Percentiles rank a stretch among this genome's conserved stretches.
phyloP scores from a whole-genome alignment of 1,284 basidiomycete genomes.

The Rhodofomes roseus region DNA sequence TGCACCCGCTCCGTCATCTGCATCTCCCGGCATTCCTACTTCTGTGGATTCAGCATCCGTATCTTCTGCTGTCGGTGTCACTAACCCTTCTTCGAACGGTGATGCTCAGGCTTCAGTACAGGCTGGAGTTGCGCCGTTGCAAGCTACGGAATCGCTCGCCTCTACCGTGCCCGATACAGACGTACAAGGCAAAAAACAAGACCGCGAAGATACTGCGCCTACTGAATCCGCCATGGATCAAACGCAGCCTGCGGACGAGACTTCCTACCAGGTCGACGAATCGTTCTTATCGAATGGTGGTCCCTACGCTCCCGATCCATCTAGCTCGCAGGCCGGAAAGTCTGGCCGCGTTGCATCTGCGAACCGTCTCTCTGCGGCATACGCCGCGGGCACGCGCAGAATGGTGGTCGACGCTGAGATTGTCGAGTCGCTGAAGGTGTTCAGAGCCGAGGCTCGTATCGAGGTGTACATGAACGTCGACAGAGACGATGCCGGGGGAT shows the following conservation, averaged over 20 bases:
- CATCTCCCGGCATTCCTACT: constrained; percentile 36
- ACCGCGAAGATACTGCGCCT: constrained; percentile 21
- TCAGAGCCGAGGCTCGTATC: constrained; percentile 79
- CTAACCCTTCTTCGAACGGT: constrained; percentile 19
- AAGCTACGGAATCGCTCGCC: constrained; percentile 39
- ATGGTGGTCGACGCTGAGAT: constrained; percentile 88
- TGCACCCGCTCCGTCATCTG: constrained; percentile 31
- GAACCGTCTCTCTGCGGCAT: constrained; percentile 90
- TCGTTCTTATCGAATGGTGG: constrained; percentile 2
- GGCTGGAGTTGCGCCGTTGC: constrained; percentile 23
- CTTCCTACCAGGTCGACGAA: constrained; percentile 10
- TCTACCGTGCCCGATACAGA: constrained; percentile 47
- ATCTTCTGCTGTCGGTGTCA: constrained; percentile 5
- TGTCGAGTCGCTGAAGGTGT: constrained; percentile 79
- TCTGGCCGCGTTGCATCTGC: constrained; percentile 50
- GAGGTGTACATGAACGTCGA: constrained; percentile 72
- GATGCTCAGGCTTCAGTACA: constrained; percentile 22
- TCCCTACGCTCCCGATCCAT: constrained; percentile 9
- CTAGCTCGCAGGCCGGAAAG: constrained; percentile 13
- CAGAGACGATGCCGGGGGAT: constrained; percentile 47
- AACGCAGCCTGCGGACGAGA: constrained; percentile 12
- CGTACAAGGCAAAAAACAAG: constrained; percentile 25
- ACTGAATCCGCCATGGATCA: constrained; percentile 10
- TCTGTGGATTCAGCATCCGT: constrained; percentile 37
- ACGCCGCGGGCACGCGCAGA: constrained; percentile 82